Base-by-base conservation (phyloP, 192 early-diverging fungal species). In the Gigaspora rosea region DNA sequence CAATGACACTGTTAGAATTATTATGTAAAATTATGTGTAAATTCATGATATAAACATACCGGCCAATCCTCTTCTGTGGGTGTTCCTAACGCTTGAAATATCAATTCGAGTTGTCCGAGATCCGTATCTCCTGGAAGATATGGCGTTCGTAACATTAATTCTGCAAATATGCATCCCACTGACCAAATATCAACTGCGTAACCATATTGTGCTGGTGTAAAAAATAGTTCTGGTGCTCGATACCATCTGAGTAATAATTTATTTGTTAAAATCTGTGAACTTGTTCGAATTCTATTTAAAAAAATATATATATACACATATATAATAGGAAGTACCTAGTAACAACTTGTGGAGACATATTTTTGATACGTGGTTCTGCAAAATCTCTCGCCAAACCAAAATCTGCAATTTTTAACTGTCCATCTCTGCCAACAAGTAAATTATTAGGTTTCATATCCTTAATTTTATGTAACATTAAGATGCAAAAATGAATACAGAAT, bases 381-480 rank as follows among this genome's bases (percentile, higher is more conserved):
- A 88, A 99, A 76, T 96, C 94, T n/a, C 96, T 80, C n/a, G 98
- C 95, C 48, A 99, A 83, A 84, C 98, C 98, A 82, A 99, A 99
- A 94, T 99, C 98, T 0, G 95, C 98, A 83, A 99, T 84, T 79
- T 99, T 99, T 36, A 99, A 83, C 77, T 94, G 90, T 8, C 98
- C 98, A 80, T 96, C 91, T 4, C 85, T 85, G 0, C 90, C 92
- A 73, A 95, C 85, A 47, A 93, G 78, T 83, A 94, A 90, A 74
- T 95, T 95, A 83, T 94, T 94, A 61, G 94, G 94, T 78, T 95
- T 95, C 85, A 95, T 88, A 88, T 95, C 94, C 89, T 91, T 66
- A 70, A 9, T 33, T 6, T 27, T 51, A 3, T 20, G n/a, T 59
- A n/a, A 22, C 3, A 13, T 79, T 27, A 46, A 46, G 15, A 73